Evolutionary conservation across 1,139 yeast genomes (phyloP).

Genomic region (Petasospora fabianii): DNA sequence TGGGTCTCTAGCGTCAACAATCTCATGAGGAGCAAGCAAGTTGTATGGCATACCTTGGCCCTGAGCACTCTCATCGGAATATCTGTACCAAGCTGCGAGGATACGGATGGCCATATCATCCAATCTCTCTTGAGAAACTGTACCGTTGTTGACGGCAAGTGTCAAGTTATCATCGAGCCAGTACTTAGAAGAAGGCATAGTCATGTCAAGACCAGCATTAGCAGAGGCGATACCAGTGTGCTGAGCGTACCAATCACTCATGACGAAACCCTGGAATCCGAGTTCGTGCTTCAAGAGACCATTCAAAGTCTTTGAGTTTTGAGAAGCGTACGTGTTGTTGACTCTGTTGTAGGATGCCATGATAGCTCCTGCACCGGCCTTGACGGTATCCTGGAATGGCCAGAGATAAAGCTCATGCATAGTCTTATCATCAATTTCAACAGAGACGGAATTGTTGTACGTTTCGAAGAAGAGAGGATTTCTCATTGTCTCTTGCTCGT

Average conservation of each 20-base stretch:
- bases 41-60: constrained; percentile 27
- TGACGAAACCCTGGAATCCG: constrained; percentile 64
- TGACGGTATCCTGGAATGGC: constrained; percentile 62
- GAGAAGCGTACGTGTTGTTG: constrained; percentile 57
- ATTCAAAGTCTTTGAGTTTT: constrained; percentile 57
- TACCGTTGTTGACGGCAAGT: constrained; percentile 47
- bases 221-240: constrained; percentile 54
- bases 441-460: constrained; percentile 42
- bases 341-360: constrained; percentile 61
- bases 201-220: constrained; percentile 60
- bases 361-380: constrained; percentile 58
- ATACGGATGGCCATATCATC: constrained; percentile 52
- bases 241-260: constrained; percentile 65
- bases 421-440: constrained; percentile 55
- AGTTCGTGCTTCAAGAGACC: constrained; percentile 54
- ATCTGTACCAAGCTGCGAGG: constrained; percentile 8
- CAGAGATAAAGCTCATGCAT: constrained; percentile 59
- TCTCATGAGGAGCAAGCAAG: constrained; percentile 42
- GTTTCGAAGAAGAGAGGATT: constrained; percentile 36
- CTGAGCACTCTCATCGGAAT: constrained; percentile 6
- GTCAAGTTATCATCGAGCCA: constrained; percentile 51
- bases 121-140: constrained; percentile 47
- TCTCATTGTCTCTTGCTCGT: constrained; percentile 58
- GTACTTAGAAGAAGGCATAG: constrained; percentile 60
- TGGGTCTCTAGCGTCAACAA: constrained; percentile 39